Base-by-base conservation (phyloP, 805 yeast species). In the Yamadazyma phyllophila region DNA sequence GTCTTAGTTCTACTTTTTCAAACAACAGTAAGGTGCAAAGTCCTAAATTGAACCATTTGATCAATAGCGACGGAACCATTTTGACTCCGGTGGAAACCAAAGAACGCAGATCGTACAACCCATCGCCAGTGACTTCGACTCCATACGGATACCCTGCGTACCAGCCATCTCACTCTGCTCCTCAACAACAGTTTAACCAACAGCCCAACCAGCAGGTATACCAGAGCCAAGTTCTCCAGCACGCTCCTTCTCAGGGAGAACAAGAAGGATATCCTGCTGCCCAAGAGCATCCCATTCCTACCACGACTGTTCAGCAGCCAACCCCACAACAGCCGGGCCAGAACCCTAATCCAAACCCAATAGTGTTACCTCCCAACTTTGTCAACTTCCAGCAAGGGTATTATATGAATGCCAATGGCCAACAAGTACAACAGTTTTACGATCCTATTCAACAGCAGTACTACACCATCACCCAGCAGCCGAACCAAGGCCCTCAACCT, bases 381-480 rank as follows among this genome's bases (percentile, higher is more conserved):
- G 36, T 49, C 2, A 49, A 47, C 29, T 49, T 47, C 35, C 53
- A 53, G 34, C 60, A 51, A 37, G 54, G 52, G 7, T 59, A 57
- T 46, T 41, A 53, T 17, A 43, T 51, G n/a, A 57, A 57, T 26
- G 53, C 53, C 15, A 45, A 65, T 57, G 55, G 56, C 32, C 65
- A 49, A 47, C 71, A 61, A 47, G 65, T 69, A 4, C 75, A 68
- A 49, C 73, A 66, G 48, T 68, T 66, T 45, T 71, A 69, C 51
- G 75, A 71, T 47, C 76, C 76, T 1, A 67, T 68, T 6, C 73
- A 66, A 57, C 75, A 71, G 53, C 75, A 69, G 48, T 70, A 65
- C 46, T 71, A 59, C 47, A 71, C 71, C 10, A 57, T 71, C 35
- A 63, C 69, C 24, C 73, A 73, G 32, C 61, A 58, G 36, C 53